Base-by-base conservation (phyloP, 176 grass and related monocot genomes). In the Elaeis guineensis region DNA sequence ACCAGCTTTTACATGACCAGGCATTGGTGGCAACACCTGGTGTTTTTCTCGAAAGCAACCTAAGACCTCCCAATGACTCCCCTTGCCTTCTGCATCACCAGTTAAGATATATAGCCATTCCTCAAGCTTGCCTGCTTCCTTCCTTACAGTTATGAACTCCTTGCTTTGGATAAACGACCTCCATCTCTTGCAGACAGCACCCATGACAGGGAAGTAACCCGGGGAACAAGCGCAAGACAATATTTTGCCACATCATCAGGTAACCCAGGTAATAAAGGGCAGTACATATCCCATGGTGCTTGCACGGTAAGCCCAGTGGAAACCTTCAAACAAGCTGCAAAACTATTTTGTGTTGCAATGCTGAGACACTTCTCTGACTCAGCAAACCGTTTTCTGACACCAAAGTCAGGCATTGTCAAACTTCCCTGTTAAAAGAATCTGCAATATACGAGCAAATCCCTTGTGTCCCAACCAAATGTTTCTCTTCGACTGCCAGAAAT, bases 151-250 rank as follows among this genome's bases (percentile, higher is more conserved):
- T 3, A 74, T 78, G 4, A 90, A 77, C 39, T 90, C 90, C 50
- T 54, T 79, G 74, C 83, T 87, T 61, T 53, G 59, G 21, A 95
- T 77, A 28, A 81, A 95, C 5, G 64, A 32, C 63, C 73, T 83
- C 90, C 90, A 95, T 19, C 64, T 73, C 73, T 71, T 90, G n/a
- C 81, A 90, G 62, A 95, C 83, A 21, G 71, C 57, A 63, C 63
- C 80, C 80, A 86, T 79, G 17, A 5, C 59, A 0, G 90, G 86
- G 25, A 84, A 75, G 25, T 75, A 50, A 15, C 64, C 23, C 61
- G 63, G 16, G 77, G 86, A 17, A 90, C 68, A 17, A 86, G 76
- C 0, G 90, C 77, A 32, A 90, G 69, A 25, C 80, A 86, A 74
- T 68, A 21, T 63, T 87, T 90, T 2, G 86, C 77, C 0, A 90